Evolutionary conservation across 768 basidiomycete species (phyloP), one percentile per base, ranked within the genome.

Genomic region (Psilocybe cyanescens): DNA sequence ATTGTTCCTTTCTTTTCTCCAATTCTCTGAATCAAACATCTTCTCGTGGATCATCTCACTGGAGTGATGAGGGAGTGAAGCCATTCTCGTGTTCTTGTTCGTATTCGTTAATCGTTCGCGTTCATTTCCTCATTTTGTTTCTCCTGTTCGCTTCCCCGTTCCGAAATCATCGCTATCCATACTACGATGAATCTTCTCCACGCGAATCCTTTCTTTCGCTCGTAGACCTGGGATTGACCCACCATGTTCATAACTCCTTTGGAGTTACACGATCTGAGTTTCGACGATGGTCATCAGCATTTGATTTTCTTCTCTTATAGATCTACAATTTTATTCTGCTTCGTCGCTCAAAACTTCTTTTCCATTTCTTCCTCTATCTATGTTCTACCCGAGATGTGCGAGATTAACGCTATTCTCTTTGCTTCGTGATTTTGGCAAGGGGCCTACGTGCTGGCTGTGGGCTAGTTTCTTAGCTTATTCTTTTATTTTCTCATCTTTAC

Each of bases 121-220:
- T 51, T 51, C 29, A 51, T 51, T 31, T 51, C 14, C 30, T 30
- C 24, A 8, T 9, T 14, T 39, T 51, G 50, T 12, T 51, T 17
- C 31, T 50, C 33, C n/a, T 37, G 51, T 53, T 33, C 33, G 30
- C 51, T 35, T 53, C 30, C n/a, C 51, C 51, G 51, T 53, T 41
- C 39, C 61, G 61, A 62, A 62, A 58, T 62, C 61, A 58, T 58
- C 61, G 61, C 56, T 17, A 16, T 24, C 50, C 24, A 14, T 17
- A 17, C 6, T 16, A n/a, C n/a, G 31, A 37, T 53, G 51, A 17
- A 31, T 31, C 51, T 35, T 53, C 33, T 33, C 12, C 2, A n/a
- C 11, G 14, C n/a, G n/a, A 44, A 44, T 44, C n/a, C 24, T 24
- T 24, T 24, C 0, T 24, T 24, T 24, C 24, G 24, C 24, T 24